A percentile compares a stretch with the other conserved stretches of the same genome.
phyloP scores from a whole-genome alignment of 129 eudicot species.

The Lactuca saligna region DNA sequence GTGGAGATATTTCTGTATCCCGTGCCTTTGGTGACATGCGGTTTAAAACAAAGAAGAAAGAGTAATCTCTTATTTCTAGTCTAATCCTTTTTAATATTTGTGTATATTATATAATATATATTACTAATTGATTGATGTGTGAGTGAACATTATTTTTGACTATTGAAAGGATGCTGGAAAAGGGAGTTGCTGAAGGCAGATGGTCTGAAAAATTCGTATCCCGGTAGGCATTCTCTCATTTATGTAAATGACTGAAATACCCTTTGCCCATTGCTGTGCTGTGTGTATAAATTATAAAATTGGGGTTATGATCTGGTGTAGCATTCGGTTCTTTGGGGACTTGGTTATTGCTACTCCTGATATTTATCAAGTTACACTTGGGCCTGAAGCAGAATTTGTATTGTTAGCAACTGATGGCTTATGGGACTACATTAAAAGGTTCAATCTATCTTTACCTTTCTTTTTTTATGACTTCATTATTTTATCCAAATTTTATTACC shows the following conservation, averaged over 20 bases:
- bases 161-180: conserved; percentile 74
- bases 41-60: conserved; percentile 88
- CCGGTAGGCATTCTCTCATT: conserved; percentile 49
- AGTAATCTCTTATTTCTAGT: conserved; percentile 43
- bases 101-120: not conserved
- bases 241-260: not conserved
- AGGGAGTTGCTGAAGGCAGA: conserved; percentile 87
- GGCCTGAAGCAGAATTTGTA: conserved; percentile 79
- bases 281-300: not conserved
- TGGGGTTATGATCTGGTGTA: conserved; percentile 29
- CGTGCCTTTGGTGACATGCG: conserved; percentile 99
- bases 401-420: conserved; percentile 97
- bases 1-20: conserved; percentile 94
- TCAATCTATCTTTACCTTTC: not conserved
- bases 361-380: conserved; percentile 62
- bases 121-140: conserved; percentile 6
- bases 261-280: not conserved
- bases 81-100: not conserved
- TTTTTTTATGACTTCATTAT: not conserved
- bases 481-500: conserved; percentile 17
- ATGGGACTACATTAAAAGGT: conserved; percentile 99
- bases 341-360: conserved; percentile 90
- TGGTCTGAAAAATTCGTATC: conserved; percentile 88
- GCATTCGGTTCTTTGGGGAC: conserved; percentile 66
- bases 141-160: conserved; percentile 7